A percentile compares a stretch with the other conserved stretches of the same genome.
These are phyloP conservation scores for Microbotryum lychnidis-dioicae DNA, from an alignment of 1,284 basidiomycete species.

Conservation along the genomic window DNA sequence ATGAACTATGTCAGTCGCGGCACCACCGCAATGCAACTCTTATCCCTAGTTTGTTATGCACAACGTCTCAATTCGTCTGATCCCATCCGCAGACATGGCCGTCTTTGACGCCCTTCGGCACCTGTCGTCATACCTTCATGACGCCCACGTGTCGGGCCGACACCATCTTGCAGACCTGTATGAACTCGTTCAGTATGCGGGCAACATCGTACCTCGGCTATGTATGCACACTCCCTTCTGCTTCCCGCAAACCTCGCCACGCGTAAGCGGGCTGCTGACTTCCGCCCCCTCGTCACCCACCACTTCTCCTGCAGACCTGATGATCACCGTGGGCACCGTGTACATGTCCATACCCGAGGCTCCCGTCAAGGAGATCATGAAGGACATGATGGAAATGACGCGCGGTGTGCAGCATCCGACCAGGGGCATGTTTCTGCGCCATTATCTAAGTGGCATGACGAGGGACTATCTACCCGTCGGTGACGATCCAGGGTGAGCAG, in stretches of 20 bases:
- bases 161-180: conserved; percentile 94
- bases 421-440: conserved; percentile 80
- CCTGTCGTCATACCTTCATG: conserved; percentile 72
- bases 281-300: not conserved
- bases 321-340: conserved; percentile 95
- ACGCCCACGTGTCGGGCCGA: conserved; percentile 75
- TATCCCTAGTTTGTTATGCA: not conserved
- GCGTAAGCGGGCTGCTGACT: conserved; percentile 40
- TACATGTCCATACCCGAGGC: conserved; percentile 95
- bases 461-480: conserved; percentile 87
- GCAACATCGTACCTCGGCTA: conserved; percentile 71
- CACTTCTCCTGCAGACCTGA: conserved; percentile 56
- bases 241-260: no score
- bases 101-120: conserved; percentile 89
- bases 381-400: conserved; percentile 99
- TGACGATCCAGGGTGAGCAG: conserved; percentile 61
- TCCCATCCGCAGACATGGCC: conserved; percentile 65
- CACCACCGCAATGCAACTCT: not conserved
- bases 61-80: not conserved
- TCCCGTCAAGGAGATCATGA: conserved; percentile 96
- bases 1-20: conserved; percentile 70
- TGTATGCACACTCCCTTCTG: conserved; percentile 5
- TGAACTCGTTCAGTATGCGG: conserved; percentile 92
- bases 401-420: conserved; percentile 88
- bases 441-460: conserved; percentile 91